Evolutionary conservation across 2,329 filamentous ascomycete genomes (phyloP).

Genomic region (Fusarium nygamai): DNA sequence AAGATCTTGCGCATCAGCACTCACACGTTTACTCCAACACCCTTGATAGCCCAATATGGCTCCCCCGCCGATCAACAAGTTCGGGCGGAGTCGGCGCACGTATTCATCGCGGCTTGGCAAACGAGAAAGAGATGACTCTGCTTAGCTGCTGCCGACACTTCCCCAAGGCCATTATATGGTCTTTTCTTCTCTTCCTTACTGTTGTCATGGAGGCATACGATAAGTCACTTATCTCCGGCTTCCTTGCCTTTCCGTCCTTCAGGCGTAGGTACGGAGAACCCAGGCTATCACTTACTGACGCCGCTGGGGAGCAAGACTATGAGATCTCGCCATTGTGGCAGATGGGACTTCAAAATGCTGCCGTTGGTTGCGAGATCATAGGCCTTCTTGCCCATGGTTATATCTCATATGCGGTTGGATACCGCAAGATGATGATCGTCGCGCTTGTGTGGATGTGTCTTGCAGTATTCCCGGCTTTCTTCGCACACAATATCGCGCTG

Average conservation of each 20-base stretch:
- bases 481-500: constrained; percentile 43
- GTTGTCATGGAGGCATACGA: constrained; percentile 30
- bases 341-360: background rate
- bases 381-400: constrained; percentile 53
- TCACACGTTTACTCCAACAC: background rate
- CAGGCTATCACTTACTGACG: background rate
- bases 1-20: background rate
- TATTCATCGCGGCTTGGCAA: background rate
- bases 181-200: constrained; percentile 22
- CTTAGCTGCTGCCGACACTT: constrained; percentile 4
- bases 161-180: constrained; percentile 27
- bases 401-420: constrained; percentile 49
- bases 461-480: constrained; percentile 51
- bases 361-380: constrained; percentile 29
- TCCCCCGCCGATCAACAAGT: constrained; percentile 7
- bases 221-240: constrained; percentile 3
- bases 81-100: constrained; percentile 4
- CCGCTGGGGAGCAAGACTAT: background rate
- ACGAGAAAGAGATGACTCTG: constrained; percentile 21
- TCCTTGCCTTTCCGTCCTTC: background rate
- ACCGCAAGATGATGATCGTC: constrained; percentile 51
- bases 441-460: constrained; percentile 45
- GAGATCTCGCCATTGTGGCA: background rate
- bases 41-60: background rate
- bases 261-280: constrained; percentile 40